Evolutionary conservation across 148 eudicot species (phyloP).

Genomic region (Chenopodium album): DNA sequence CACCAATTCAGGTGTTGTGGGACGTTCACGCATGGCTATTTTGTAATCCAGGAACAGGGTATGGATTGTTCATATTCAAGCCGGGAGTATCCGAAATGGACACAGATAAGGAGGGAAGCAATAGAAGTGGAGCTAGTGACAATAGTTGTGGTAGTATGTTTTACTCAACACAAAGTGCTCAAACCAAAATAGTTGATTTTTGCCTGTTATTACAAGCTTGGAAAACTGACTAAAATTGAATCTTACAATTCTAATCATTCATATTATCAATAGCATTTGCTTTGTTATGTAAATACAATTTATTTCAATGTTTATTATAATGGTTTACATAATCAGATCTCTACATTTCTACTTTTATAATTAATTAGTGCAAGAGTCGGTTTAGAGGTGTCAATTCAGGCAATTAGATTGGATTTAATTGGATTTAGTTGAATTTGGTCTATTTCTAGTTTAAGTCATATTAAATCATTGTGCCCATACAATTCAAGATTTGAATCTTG

Average conservation of each 20-base stretch:
- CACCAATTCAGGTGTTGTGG: constrained; percentile 74
- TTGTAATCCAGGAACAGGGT: constrained; percentile 49
- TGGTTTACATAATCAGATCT: too few relatives aligned
- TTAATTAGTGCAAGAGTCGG: too few relatives aligned
- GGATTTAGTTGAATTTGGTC: too few relatives aligned
- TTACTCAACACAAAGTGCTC: constrained; percentile 42
- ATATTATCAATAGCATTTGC: neutral
- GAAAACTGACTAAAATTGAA: constrained; percentile 64
- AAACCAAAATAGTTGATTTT: constrained; percentile 49
- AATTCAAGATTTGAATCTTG: too few relatives aligned
- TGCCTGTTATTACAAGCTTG: constrained; percentile 74
- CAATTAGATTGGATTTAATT: too few relatives aligned
- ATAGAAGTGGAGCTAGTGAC: constrained; percentile 38
- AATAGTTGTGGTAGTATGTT: constrained; percentile 43
- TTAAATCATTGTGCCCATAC: too few relatives aligned
- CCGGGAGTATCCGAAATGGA: constrained; percentile 47
- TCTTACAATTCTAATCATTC: neutral
- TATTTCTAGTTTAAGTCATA: too few relatives aligned
- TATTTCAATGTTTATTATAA: too few relatives aligned
- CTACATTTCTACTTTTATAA: too few relatives aligned
- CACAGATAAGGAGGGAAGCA: constrained; percentile 41
- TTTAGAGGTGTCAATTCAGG: too few relatives aligned
- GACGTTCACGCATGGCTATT: constrained; percentile 87
- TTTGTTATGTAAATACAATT: too few relatives aligned
- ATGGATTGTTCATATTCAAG: constrained; percentile 74